Conservation (phyloP, 805 yeast genomes). For the Cyberlindnera euphorbiae region DNA sequence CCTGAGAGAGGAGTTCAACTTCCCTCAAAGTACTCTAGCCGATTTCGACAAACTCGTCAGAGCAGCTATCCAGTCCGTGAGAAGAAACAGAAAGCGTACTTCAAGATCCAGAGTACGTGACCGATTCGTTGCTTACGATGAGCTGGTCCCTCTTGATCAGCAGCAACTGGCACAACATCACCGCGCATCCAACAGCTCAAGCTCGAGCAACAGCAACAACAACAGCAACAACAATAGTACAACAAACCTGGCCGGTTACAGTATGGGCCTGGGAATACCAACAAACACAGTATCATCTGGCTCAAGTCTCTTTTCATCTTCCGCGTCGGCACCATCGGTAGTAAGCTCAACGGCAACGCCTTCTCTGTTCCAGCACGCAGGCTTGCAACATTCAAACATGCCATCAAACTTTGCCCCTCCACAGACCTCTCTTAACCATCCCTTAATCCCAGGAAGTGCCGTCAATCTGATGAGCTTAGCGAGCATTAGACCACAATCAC, state of each 20-base stretch:
- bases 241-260: slow-evolving; percentile 6
- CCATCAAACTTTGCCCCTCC: background rate
- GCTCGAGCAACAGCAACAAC: slow-evolving; percentile 6
- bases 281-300: too few relatives aligned
- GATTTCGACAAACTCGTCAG: slow-evolving; percentile 90
- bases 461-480: too few relatives aligned
- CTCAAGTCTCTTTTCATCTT: too few relatives aligned
- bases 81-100: slow-evolving; percentile 78
- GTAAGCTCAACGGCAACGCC: background rate
- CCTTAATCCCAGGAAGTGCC: too few relatives aligned
- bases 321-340: too few relatives aligned
- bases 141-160: slow-evolving; percentile 7
- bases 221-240: slow-evolving; percentile 9
- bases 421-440: too few relatives aligned
- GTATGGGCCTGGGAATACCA: slow-evolving; percentile 1
- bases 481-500: too few relatives aligned
- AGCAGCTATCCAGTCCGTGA: slow-evolving; percentile 89
- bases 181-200: slow-evolving; percentile 4
- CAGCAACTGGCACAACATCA: slow-evolving; percentile 2
- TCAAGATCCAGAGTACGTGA: slow-evolving; percentile 23
- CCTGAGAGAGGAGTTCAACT: slow-evolving; percentile 73
- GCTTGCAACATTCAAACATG: too few relatives aligned
- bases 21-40: slow-evolving; percentile 46
- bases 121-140: slow-evolving; percentile 20
- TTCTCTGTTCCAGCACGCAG: too few relatives aligned